Conservation (phyloP, 129 eudicot species). For the Gnaphalium uliginosum region DNA sequence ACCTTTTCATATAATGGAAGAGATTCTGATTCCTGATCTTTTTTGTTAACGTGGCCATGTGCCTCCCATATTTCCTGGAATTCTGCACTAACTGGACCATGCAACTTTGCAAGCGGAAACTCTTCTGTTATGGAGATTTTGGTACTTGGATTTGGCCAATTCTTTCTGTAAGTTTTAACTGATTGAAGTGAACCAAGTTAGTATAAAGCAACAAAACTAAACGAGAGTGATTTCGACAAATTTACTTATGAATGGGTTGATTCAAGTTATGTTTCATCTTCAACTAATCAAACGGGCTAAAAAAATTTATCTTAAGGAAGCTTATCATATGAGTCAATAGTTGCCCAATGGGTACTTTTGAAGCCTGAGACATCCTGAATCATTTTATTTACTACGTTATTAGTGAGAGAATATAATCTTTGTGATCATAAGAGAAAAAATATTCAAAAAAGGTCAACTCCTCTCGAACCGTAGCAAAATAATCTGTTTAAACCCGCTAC, state of each 20-base stretch:
- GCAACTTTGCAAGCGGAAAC: slow-evolving; percentile 75
- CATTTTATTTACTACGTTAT: not conserved
- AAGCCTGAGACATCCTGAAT: not conserved
- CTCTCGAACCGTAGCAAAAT: not conserved
- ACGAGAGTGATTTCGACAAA: not conserved
- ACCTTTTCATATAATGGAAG: slow-evolving; percentile 84
- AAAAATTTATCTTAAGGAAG: not conserved
- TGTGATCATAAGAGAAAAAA: not conserved
- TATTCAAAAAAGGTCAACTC: not conserved
- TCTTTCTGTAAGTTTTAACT: slow-evolving; percentile 58
- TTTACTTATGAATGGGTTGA: not conserved
- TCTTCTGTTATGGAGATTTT: slow-evolving; percentile 41
- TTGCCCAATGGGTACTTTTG: not conserved
- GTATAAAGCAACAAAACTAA: not conserved
- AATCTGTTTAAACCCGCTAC: not conserved
- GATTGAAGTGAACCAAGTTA: slow-evolving; percentile 31
- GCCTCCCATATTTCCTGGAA: slow-evolving; percentile 75
- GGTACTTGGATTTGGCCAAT: slow-evolving; percentile 37
- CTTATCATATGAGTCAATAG: not conserved
- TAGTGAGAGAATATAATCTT: not conserved
- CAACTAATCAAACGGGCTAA: not conserved
- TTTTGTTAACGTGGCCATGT: slow-evolving; percentile 27
- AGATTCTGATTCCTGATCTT: slow-evolving; percentile 41
- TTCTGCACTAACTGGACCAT: slow-evolving; percentile 70
- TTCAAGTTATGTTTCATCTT: not conserved